Evolutionary conservation across 2,329 filamentous ascomycete genomes (phyloP), one percentile per base, ranked within the genome.

Genomic region (Chaetomium sp.): DNA sequence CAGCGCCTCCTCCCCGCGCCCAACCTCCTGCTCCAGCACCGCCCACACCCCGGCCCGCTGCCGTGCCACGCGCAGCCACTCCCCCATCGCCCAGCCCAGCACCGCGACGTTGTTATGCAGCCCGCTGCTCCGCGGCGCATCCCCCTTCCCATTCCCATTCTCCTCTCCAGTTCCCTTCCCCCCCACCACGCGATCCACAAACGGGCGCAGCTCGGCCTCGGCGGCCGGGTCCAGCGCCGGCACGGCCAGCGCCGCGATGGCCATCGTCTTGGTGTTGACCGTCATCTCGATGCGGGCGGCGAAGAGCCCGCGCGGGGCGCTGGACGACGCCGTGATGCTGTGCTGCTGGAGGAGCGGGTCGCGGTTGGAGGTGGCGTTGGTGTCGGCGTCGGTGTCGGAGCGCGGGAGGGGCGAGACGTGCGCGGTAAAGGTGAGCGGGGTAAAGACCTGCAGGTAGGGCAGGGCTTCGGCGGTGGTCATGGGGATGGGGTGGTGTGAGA

Each of bases 391-490:
- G 23, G 5, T 19, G 9, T 19, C 66, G 7, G 74, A 51, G 0
- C 69, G 70, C 0, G 83, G 80, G 2, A 85, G 70, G 0, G 83
- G 74, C 0, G 79, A 76, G 16, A 87, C 78, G 0, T 77, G 81
- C 0, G 87, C 88, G 0, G 81, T 81, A 64, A 90, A 87, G 0
- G 79, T 80, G 16, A 95, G 81, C 0, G 89, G 86, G 0, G 86
- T 90, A 70, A 95, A 92, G 9, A 89, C 81, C 54, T 89, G 85
- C 0, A 93, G 80, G 68, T 89, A 92, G 0, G 89, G 86, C 2
- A 90, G 77, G 57, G 90, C 85, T 65, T 93, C 85, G 0, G 82
- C 79, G 1, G 89, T 81, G 0, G 84, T 81, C 77, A 93, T 81
- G 1, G 81, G 81, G 1, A 87, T 72, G 0, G 89, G 91, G 59